phyloP scores from a whole-genome alignment of 1,284 basidiomycete genomes.

The Macrocybe sp. region DNA sequence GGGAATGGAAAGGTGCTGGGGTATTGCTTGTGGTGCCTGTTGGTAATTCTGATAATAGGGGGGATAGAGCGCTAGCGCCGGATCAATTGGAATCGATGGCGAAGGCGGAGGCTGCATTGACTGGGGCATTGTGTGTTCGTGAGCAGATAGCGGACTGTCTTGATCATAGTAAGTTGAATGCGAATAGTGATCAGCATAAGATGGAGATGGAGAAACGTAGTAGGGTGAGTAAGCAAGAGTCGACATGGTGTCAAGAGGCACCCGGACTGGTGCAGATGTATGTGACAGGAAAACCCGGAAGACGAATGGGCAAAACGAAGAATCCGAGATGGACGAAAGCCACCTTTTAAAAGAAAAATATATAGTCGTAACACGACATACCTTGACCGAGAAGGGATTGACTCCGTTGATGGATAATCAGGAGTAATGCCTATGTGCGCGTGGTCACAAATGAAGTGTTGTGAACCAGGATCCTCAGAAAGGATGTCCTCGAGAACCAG shows the following conservation, averaged over 20 bases:
- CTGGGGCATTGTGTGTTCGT: constrained; percentile 34
- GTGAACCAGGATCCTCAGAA: constrained; percentile 13
- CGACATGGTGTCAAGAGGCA: not conserved
- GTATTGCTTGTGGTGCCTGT: constrained; percentile 31
- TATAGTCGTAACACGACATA: constrained; percentile 8
- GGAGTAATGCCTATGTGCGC: constrained; percentile 9
- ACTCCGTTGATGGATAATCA: constrained; percentile 5
- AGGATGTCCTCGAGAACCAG: constrained; percentile 12
- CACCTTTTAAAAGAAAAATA: constrained; percentile 8
- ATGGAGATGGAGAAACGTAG: constrained; percentile 27
- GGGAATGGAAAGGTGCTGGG: constrained; percentile 41
- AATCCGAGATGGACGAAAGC: no score
- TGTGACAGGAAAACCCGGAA: no score
- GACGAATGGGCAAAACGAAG: no score
- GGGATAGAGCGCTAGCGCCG: constrained; percentile 57
- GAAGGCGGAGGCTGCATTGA: constrained; percentile 54
- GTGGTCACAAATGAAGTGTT: constrained; percentile 11
- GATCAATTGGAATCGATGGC: constrained; percentile 59
- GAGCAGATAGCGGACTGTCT: constrained; percentile 24
- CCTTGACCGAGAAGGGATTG: constrained; percentile 4
- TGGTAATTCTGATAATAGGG: constrained; percentile 46
- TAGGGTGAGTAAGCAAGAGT: constrained; percentile 33
- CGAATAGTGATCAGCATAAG: constrained; percentile 25
- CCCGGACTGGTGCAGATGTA: not conserved
- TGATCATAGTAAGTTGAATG: constrained; percentile 20